Conservation (phyloP, 139 green algal species). For the Eudorina sp. region DNA sequence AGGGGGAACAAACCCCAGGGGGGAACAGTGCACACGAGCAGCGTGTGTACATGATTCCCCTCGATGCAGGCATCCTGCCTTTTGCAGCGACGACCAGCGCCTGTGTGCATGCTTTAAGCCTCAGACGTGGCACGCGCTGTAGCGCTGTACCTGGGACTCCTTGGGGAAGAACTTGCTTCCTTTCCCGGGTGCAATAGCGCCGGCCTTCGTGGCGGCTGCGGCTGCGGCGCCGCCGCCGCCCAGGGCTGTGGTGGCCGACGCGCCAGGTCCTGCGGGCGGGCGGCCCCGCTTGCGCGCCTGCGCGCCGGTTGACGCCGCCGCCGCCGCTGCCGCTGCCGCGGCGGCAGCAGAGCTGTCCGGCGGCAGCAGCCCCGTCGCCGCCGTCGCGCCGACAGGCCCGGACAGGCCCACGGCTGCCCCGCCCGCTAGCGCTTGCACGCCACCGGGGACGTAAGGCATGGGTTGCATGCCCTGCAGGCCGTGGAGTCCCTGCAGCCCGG, state of each 20-base stretch:
- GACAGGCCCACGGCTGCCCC: not conserved
- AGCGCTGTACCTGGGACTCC: conserved; percentile 41
- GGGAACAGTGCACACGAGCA: too few species aligned
- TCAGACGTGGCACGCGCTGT: too few species aligned
- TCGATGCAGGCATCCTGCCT: too few species aligned
- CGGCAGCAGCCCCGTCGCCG: not conserved
- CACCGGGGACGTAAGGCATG: not conserved
- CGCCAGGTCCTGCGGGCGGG: not conserved
- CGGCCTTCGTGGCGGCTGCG: not conserved
- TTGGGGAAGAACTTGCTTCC: conserved; percentile 36
- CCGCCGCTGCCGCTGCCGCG: not conserved
- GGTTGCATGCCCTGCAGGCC: conserved; percentile 2
- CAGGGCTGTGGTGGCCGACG: too few species aligned
- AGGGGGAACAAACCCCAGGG: too few species aligned
- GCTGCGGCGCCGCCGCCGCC: not conserved
- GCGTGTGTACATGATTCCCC: too few species aligned
- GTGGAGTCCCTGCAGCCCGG: not conserved
- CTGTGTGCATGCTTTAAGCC: too few species aligned
- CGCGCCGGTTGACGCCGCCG: not conserved
- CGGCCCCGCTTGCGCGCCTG: conserved; percentile 13
- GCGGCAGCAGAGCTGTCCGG: not conserved
- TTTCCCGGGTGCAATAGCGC: not conserved
- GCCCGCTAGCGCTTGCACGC: not conserved
- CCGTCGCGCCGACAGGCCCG: not conserved
- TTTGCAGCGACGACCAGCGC: too few species aligned